Percentiles rank a stretch among this genome's conserved stretches.
Conservation (phyloP, 2,329 filamentous ascomycete genomes). For the Sporothrix globosa region DNA sequence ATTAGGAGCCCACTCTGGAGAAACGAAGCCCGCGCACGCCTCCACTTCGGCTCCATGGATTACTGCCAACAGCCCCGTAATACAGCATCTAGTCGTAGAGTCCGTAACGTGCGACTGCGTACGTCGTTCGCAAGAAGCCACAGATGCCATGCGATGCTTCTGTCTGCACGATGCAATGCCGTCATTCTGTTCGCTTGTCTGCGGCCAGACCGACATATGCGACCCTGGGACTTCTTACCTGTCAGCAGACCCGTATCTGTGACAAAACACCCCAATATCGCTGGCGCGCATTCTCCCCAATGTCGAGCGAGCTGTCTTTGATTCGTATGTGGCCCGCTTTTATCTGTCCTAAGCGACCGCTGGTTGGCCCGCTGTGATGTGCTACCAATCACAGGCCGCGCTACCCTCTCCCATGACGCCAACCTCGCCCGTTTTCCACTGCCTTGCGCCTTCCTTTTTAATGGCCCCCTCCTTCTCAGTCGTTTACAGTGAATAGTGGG, state of each 20-base stretch:
- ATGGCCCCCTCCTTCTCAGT: background rate
- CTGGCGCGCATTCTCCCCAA: background rate
- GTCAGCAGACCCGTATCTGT: slow-evolving; percentile 12
- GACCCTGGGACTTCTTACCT: background rate
- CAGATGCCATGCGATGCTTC: slow-evolving; percentile 5
- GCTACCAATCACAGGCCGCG: slow-evolving; percentile 29
- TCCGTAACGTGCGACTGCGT: slow-evolving; percentile 16
- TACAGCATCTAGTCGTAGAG: background rate
- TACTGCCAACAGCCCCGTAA: slow-evolving; percentile 5
- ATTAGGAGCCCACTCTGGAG: slow-evolving; percentile 7
- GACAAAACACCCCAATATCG: background rate
- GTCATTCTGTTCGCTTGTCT: background rate
- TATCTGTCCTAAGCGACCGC: background rate
- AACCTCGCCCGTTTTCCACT: slow-evolving; percentile 28
- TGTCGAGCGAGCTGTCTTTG: background rate
- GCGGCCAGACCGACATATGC: background rate
- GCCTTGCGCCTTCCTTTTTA: slow-evolving; percentile 19
- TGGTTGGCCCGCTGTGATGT: slow-evolving; percentile 26
- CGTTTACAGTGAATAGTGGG: slow-evolving; percentile 1
- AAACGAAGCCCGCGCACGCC: background rate
- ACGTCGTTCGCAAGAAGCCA: background rate
- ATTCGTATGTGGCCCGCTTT: background rate
- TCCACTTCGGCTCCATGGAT: slow-evolving; percentile 14
- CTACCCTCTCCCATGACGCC: slow-evolving; percentile 34
- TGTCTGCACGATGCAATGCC: background rate